These are phyloP conservation scores for Trypanosoma congolense DNA, from an alignment of 208 protist species.

Conservation along the genomic window DNA sequence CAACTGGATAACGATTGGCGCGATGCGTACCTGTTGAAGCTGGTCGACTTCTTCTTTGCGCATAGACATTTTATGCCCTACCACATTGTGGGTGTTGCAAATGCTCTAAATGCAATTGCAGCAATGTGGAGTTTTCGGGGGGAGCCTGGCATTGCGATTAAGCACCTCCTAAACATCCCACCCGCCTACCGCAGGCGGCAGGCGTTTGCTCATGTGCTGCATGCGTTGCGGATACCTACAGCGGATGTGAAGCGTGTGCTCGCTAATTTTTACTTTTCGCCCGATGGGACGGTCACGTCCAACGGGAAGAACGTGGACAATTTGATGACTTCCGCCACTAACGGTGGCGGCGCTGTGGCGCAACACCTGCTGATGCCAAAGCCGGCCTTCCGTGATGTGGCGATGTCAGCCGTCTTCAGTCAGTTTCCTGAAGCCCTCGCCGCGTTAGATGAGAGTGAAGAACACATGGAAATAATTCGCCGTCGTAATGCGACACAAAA, in stretches of 20 bases:
- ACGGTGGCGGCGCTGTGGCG: slow-evolving; percentile 32
- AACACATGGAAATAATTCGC: slow-evolving; percentile 46
- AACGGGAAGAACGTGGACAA: too few relatives aligned
- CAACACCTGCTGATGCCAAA: slow-evolving; percentile 75
- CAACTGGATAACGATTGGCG: slow-evolving; percentile 74
- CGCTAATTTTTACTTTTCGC: slow-evolving; percentile 55
- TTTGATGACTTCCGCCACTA: not conserved
- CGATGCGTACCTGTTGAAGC: slow-evolving; percentile 66
- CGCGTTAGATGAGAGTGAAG: slow-evolving; percentile 51
- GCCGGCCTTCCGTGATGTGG: slow-evolving; percentile 65
- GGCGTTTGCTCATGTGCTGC: slow-evolving; percentile 72
- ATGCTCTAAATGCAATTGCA: slow-evolving; percentile 79
- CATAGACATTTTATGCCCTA: slow-evolving; percentile 75
- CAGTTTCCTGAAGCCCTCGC: slow-evolving; percentile 54
- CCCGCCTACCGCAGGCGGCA: slow-evolving; percentile 74
- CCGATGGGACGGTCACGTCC: slow-evolving; percentile 29
- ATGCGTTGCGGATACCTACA: slow-evolving; percentile 55
- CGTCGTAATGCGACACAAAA: slow-evolving; percentile 25
- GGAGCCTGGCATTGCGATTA: slow-evolving; percentile 71
- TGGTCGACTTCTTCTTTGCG: slow-evolving; percentile 56
- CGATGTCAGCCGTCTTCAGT: slow-evolving; percentile 52
- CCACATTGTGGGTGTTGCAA: slow-evolving; percentile 77
- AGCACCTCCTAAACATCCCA: slow-evolving; percentile 59
- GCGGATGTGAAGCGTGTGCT: slow-evolving; percentile 51
- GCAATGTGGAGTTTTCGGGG: slow-evolving; percentile 81